Evolutionary conservation across 208 protist species (phyloP).

Genomic region (Wallacemonas collosoma): DNA sequence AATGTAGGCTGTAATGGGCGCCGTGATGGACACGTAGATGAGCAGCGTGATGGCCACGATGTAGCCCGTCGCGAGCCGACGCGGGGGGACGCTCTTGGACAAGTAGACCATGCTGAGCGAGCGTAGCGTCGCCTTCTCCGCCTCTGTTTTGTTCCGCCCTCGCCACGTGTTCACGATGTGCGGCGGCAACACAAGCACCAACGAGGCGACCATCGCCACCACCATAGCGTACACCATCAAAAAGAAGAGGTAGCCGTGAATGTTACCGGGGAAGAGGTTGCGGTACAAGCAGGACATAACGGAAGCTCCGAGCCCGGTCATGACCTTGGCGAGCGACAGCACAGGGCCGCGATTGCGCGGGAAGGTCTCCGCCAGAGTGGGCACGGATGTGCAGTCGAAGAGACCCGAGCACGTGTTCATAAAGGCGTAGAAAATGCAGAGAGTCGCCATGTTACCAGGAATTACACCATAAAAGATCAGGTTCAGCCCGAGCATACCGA

Average conservation of each 20-base stretch:
- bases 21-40: slow-evolving; percentile 24
- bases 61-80: slow-evolving; percentile 25
- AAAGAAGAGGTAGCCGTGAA: slow-evolving; percentile 32
- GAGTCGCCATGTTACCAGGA: slow-evolving; percentile 19
- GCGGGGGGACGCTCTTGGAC: slow-evolving; percentile 19
- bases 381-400: slow-evolving; percentile 19
- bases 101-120: slow-evolving; percentile 19
- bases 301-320: slow-evolving; percentile 36
- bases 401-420: slow-evolving; percentile 25
- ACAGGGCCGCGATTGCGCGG: slow-evolving; percentile 33
- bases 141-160: slow-evolving; percentile 17
- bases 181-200: slow-evolving; percentile 30
- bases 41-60: slow-evolving; percentile 14
- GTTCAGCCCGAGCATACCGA: slow-evolving; percentile 47
- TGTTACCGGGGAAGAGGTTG: slow-evolving; percentile 26
- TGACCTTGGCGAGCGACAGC: slow-evolving; percentile 31
- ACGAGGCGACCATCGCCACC: slow-evolving; percentile 15
- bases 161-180: slow-evolving; percentile 35
- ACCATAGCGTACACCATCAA: slow-evolving; percentile 23
- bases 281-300: slow-evolving; percentile 24
- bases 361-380: slow-evolving; percentile 33
- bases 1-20: slow-evolving; percentile 25
- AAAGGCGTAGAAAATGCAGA: slow-evolving; percentile 32
- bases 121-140: slow-evolving; percentile 18
- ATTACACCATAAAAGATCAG: slow-evolving; percentile 47